A percentile compares a stretch with the other conserved stretches of the same genome.
phyloP scores from a whole-genome alignment of 208 protist genomes.

The Leishmania major region DNA sequence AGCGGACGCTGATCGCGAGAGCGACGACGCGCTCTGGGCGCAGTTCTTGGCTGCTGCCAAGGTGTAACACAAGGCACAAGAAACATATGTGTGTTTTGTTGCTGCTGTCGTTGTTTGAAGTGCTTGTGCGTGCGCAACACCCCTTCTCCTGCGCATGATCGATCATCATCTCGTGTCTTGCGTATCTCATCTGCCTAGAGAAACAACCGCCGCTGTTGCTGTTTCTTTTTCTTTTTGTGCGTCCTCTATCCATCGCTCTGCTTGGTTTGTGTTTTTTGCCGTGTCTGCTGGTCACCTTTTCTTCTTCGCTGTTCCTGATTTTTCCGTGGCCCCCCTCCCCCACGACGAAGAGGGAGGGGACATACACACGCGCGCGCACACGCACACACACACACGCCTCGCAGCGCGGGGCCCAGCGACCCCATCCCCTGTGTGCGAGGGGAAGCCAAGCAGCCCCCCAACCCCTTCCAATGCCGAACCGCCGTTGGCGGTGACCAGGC shows the following conservation, averaged over 20 bases:
- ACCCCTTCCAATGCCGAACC: not conserved
- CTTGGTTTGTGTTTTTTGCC: not conserved
- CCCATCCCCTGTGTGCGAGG: no score
- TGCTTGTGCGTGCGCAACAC: not conserved
- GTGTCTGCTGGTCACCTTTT: not conserved
- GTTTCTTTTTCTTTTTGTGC: not conserved
- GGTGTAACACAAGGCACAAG: conserved; percentile 6
- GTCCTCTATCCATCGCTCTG: not conserved
- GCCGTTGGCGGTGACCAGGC: not conserved
- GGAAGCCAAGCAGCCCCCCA: not conserved
- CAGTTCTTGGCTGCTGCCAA: conserved; percentile 37
- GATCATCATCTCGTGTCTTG: not conserved
- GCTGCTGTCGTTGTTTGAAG: not conserved
- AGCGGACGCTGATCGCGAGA: conserved; percentile 26
- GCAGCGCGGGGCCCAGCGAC: not conserved
- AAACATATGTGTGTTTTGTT: not conserved
- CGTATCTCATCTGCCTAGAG: not conserved
- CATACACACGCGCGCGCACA: no score
- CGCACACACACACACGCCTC: no score
- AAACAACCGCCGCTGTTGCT: not conserved
- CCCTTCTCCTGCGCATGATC: not conserved
- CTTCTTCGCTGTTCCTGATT: not conserved
- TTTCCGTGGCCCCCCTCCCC: not conserved
- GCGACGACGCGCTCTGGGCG: conserved; percentile 39
- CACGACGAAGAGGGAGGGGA: not conserved